These are phyloP conservation scores for Pichia sp. DNA, from an alignment of 1,139 yeast genomes.

Conservation along the genomic window DNA sequence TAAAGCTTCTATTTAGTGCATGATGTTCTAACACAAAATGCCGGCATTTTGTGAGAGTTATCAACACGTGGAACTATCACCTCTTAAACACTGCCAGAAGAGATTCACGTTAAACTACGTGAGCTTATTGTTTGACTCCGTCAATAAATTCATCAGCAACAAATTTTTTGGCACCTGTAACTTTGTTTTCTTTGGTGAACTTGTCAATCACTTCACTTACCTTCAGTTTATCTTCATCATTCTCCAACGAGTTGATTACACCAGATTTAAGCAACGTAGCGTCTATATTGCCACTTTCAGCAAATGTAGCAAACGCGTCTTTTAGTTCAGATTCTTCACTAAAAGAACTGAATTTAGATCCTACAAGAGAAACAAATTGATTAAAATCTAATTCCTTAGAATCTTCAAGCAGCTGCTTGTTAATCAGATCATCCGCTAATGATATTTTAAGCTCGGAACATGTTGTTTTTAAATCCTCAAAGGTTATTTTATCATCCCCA, in stretches of 20 bases:
- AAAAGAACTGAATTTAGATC: slow-evolving; percentile 46
- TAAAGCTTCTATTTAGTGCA: no score
- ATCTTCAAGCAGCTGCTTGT: slow-evolving; percentile 36
- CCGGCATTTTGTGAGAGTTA: neutral
- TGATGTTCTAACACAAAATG: no score
- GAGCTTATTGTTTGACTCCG: slow-evolving; percentile 26
- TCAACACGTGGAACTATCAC: no score
- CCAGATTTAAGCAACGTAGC: slow-evolving; percentile 44
- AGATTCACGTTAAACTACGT: neutral
- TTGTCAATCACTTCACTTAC: slow-evolving; percentile 33
- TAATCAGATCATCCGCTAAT: slow-evolving; percentile 3
- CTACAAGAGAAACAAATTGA: slow-evolving; percentile 62
- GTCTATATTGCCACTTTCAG: slow-evolving; percentile 37
- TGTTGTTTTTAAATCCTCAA: slow-evolving; percentile 51
- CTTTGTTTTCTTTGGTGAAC: slow-evolving; percentile 47
- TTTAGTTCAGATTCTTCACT: slow-evolving; percentile 55
- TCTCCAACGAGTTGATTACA: slow-evolving; percentile 38
- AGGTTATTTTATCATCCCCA: slow-evolving; percentile 61
- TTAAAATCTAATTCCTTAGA: slow-evolving; percentile 50
- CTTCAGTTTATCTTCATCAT: slow-evolving; percentile 42
- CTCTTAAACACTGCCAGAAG: no score
- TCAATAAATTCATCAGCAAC: slow-evolving; percentile 55
- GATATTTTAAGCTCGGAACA: slow-evolving; percentile 16
- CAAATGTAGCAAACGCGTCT: slow-evolving; percentile 57
- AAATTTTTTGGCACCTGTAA: slow-evolving; percentile 51